Evolutionary conservation across 495 filamentous ascomycete species (phyloP), one percentile per base, ranked within the genome.

Genomic region (Podospora conica): DNA sequence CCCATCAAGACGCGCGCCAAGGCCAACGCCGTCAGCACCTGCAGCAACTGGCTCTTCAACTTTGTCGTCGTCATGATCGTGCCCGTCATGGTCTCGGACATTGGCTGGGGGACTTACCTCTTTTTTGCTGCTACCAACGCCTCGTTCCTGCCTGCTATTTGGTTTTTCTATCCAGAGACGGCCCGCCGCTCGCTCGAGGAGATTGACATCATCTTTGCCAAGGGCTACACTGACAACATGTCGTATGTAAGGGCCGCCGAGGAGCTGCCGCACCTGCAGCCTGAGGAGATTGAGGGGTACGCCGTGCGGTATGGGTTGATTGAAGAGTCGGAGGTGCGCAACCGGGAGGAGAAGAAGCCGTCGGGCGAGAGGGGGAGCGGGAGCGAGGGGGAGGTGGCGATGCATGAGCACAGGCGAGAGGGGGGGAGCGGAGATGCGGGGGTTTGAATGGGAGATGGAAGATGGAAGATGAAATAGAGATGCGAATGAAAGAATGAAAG

Each of bases 1-100:
- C 90, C 90, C 11, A 85, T 92, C 73, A 86, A 86, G 69, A 92
- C 89, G 9, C 84, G 90, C 66, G 86, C 83, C 27, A 88, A 90
- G 78, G 90, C 89, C 53, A 92, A 91, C 70, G 89, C 90, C 15
- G 80, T 91, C 21, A 89, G 86, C 9, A 92, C 90, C 11, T 90
- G 88, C 77, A 84, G 83, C 20, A 92, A 93, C 78, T 92, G 90
- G 90, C 77, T 91, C 3, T 92, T 90, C 79, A 92, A 92, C 82
- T 93, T 92, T 75, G 63, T 87, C 12, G 85, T 93, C 53, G 91
- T 93, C 65, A 91, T 92, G 89, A 85, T 92, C 63, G 91, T 89
- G 0, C 91, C 91, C 0, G 84, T 91, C 59, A 89, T 91, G 85
- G 76, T 92, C 25, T 68, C 77, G 55, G 78, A 81, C 61, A 91